phyloP scores from a whole-genome alignment of 352 stramenopile genomes.

The Pythium apleroticum region DNA sequence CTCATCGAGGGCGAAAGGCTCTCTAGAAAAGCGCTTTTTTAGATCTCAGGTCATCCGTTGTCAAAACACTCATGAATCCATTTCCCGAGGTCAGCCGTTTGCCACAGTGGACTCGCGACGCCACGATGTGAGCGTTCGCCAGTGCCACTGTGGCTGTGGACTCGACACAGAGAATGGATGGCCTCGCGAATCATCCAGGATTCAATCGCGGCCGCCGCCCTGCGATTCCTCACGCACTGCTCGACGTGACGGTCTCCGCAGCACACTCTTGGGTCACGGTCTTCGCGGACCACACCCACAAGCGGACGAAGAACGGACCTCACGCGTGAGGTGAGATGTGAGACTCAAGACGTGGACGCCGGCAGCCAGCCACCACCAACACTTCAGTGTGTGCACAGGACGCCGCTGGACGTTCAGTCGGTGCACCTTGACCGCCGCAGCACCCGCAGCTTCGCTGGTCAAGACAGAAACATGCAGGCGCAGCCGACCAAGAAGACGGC shows the following conservation, averaged over 20 bases:
- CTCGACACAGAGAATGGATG: not conserved
- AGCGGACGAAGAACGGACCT: not conserved
- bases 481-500: not conserved
- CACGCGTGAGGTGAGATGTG: not conserved
- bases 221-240: not conserved
- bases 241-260: not conserved
- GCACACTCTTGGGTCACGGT: not conserved
- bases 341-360: too few relatives aligned
- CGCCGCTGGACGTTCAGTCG: not conserved
- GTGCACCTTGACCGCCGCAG: not conserved
- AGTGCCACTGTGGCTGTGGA: not conserved
- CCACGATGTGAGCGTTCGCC: not conserved
- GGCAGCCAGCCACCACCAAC: not conserved
- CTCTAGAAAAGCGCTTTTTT: not conserved
- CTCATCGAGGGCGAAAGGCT: not conserved
- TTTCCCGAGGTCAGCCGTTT: not conserved
- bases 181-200: not conserved
- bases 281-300: not conserved
- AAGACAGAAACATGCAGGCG: not conserved
- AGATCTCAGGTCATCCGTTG: not conserved
- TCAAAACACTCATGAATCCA: too few relatives aligned
- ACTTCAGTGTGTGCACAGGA: not conserved
- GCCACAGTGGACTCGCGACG: not conserved
- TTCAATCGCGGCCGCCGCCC: not conserved
- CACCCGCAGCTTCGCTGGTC: not conserved